Base-by-base conservation (phyloP, 345 rosid genomes). In the Euclidium syriacum region DNA sequence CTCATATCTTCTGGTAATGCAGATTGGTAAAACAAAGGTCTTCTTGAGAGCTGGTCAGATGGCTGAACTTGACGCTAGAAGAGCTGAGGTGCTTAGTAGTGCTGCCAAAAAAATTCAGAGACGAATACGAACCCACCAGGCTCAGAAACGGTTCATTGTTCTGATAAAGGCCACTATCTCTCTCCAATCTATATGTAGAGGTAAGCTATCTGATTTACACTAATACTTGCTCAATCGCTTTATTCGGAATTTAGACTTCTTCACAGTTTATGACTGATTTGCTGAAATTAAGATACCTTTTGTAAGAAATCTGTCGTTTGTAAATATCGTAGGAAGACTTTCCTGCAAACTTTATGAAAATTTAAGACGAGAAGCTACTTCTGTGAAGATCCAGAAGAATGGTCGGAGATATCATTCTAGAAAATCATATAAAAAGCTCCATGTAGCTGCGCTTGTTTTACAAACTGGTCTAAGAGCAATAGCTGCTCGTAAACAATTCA, bases 1-100 rank as follows among this genome's bases (percentile, higher is more conserved):
- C 29, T 39, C 50, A 5, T 39, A 48, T 62, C 6, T 53, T 33
- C 49, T 69, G 67, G 32, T 39, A 41, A 52, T 81, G 74, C 85
- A 89, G 96, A 78, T 94, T 72, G 99, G 99, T 52, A 85, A 85
- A 78, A 94, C 97, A 35, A 94, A 94, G 83, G 80, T 94, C 32
- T 94, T 94, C 75, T 73, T 94, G 64, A 81, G 99, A 75, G 97
- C 96, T 9, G 99, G 99, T 66, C 99, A 94, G 80, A 94, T 94
- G 99, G 99, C 99, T 64, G 99, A 94, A 75, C 75, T 94, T 46
- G 99, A 94, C 66, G 86, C 96, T 51, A 69, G 84, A 60, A 87
- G 99, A 61, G 71, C 97, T 29, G 90, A 79, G 72, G 85, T 94
- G 10, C 88, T 94, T 69, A 83, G 75, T 58, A 73, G 22, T 43